Evolutionary conservation across 1,284 basidiomycete genomes (phyloP), one percentile per base, ranked within the genome.

Genomic region (Rhodotorula mucilaginosa): DNA sequence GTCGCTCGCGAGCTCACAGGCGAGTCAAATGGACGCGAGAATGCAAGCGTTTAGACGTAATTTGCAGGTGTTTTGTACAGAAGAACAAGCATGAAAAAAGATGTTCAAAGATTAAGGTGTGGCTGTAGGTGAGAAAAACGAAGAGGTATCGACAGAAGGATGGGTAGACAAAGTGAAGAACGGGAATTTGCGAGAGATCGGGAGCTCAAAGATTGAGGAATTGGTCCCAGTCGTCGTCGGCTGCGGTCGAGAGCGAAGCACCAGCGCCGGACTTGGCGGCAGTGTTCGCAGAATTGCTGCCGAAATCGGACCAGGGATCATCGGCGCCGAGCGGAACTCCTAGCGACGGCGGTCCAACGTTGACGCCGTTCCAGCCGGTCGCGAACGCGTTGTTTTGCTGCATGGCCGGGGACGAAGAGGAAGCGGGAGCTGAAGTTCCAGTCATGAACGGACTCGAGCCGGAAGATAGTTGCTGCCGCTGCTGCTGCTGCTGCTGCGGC

Each of bases 221-320:
- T 44, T 69, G 64, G 10, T 67, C 64, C 72, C 72, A 74, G 15
- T 67, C 72, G 29, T 64, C 69, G 44, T 74, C 72, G 12, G 56
- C 70, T 16, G 47, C 60, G 34, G 64, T 52, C 31, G 54, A 58
- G 18, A 62, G 31, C 29, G 29, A 34, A 19, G 47, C 4, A 10
- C 31, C 31, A 19, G 16, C 48, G 58, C 21, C 52, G 47, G 26
- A 49, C 29, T 49, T 39, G 46, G 47, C 48, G 39, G 7, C 26
- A 16, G 29, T 3, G 39, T 47, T 26, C 48, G 49, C 12, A 39
- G n/a, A 56, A 19, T 34, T 23, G 29, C 34, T 31, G 57, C 47
- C 59, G 61, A 64, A 5, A 21, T 31, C 23, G 13, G 44, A 61
- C 67, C 67, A 67, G 3, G 62, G 31, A 48, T 72, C 71, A n/a